Evolutionary conservation across 2,329 filamentous ascomycete species (phyloP).

Genomic region (Basipetospora chlamydospora): DNA sequence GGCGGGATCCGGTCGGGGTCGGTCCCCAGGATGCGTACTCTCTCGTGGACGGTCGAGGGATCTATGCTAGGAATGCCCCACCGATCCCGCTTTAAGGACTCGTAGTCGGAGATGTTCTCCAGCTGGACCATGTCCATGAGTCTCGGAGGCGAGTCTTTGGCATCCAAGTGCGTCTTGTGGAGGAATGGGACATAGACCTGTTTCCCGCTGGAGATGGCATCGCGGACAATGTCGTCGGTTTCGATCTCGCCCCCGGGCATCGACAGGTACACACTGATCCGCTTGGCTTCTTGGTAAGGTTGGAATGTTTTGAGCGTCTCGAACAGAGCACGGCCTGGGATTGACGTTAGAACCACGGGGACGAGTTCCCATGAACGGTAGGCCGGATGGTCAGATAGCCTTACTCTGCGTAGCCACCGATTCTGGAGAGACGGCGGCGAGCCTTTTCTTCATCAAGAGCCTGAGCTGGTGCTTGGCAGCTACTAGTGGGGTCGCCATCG

Average conservation of each 20-base stretch:
- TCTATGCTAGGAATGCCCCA: conserved; percentile 93
- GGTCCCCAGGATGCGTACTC: conserved; percentile 61
- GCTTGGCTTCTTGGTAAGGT: conserved; percentile 60
- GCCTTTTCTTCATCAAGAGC: conserved; percentile 49
- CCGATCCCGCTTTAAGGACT: conserved; percentile 58
- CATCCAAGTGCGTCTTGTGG: conserved; percentile 41
- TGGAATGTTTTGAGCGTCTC: conserved; percentile 49
- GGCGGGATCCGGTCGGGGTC: conserved; percentile 27
- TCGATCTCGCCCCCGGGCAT: conserved; percentile 84
- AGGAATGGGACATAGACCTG: conserved; percentile 86
- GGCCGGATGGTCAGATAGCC: conserved; percentile 17
- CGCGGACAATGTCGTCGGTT: conserved; percentile 65
- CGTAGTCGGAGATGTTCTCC: conserved; percentile 59
- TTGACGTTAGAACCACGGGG: conserved; percentile 5
- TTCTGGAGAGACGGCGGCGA: conserved; percentile 47
- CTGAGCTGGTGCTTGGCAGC: conserved; percentile 66
- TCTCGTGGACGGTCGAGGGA: conserved; percentile 44
- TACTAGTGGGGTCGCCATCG: conserved; percentile 40
- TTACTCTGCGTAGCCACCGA: conserved; percentile 56
- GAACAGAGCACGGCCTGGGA: conserved; percentile 49
- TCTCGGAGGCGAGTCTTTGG: conserved; percentile 37
- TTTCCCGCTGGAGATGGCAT: conserved; percentile 67
- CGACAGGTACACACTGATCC: conserved; percentile 78
- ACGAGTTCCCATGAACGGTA: too few relatives aligned
- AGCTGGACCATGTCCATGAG: conserved; percentile 95